These are phyloP conservation scores for Picea abies DNA, from an alignment of 83 land plant genomes.

Conservation along the genomic window DNA sequence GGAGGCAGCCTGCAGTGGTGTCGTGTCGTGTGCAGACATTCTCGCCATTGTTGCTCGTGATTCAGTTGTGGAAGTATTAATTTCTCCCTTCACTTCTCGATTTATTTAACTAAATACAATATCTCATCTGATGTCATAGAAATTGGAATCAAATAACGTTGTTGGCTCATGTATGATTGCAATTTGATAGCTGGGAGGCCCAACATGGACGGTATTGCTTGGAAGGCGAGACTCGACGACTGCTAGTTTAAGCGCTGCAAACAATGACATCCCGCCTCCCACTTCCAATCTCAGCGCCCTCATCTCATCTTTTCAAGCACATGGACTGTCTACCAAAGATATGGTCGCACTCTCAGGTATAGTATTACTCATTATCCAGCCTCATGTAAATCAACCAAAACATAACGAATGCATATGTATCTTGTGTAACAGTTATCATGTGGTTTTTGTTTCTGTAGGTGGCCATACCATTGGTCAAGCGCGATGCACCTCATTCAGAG, in stretches of 20 bases:
- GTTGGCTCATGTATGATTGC: too few relatives aligned
- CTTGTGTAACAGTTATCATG: too few relatives aligned
- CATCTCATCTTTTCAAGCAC: constrained; percentile 20
- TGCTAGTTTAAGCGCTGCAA: constrained; percentile 28
- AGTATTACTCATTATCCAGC: too few relatives aligned
- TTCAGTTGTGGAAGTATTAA: background rate
- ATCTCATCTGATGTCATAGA: background rate
- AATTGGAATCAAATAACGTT: too few relatives aligned
- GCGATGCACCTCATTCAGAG: constrained; percentile 11
- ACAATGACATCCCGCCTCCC: constrained; percentile 22
- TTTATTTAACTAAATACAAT: background rate
- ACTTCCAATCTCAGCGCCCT: constrained; percentile 14
- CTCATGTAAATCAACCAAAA: too few relatives aligned
- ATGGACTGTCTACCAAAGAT: constrained; percentile 32
- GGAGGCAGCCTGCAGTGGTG: constrained; percentile 20
- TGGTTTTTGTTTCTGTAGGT: background rate
- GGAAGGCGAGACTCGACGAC: constrained; percentile 38
- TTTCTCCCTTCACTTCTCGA: background rate
- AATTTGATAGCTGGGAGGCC: constrained; percentile 25
- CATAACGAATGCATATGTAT: too few relatives aligned
- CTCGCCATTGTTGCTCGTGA: constrained; percentile 32
- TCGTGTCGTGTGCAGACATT: constrained; percentile 37
- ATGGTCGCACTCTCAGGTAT: constrained; percentile 44
- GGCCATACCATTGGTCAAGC: constrained; percentile 24
- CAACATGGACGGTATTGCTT: constrained; percentile 25